Evolutionary conservation across 176 grass and related monocot species (phyloP), one percentile per base, ranked within the genome.

Genomic region (Otatea glauca): DNA sequence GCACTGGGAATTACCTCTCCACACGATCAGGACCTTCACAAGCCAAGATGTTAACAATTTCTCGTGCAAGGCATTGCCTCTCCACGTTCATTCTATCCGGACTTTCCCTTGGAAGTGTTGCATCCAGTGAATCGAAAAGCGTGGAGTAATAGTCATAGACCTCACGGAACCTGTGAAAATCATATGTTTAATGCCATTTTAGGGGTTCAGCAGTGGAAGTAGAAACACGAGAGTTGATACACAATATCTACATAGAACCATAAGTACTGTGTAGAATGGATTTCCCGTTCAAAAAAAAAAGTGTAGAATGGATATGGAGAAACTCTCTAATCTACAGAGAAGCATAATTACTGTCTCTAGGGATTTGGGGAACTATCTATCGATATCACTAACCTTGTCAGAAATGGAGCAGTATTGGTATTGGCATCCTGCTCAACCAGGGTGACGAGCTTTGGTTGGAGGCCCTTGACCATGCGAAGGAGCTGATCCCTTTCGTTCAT

Each of bases 11-110:
- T 55, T 94, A 99, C 96, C 96, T 96, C 88, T 99, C 96, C 65
- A 99, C 92, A n/a, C 96, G 93, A 85, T 99, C 96, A 55, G 91
- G 74, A 32, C 96, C 96, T 94, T 99, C 96, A 69, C 96, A 99
- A 55, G 93, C 93, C 41, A 96, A 85, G 25, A 96, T 99, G 77
- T 96, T 99, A 32, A 99, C 96, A 49, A 99, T 99, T 88, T 99
- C 93, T 71, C 96, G 80, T 51, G 96, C 96, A 84, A 99, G 92
- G 77, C 96, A 99, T 38, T 96, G 96, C 72, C 86, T 85, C 86
- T 99, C 93, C 48, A 99, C 96, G 68, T 99, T 99, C 96, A 96
- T 96, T 79, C 96, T 92, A 63, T 99, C 96, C 0, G 91, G 51
- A 79, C 90, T 99, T 65, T 92, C 91, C 87, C 96, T 94, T 34